A percentile compares a stretch with the other conserved stretches of the same genome.
phyloP scores from a whole-genome alignment of 768 basidiomycete species.

The Suillus spraguei region DNA sequence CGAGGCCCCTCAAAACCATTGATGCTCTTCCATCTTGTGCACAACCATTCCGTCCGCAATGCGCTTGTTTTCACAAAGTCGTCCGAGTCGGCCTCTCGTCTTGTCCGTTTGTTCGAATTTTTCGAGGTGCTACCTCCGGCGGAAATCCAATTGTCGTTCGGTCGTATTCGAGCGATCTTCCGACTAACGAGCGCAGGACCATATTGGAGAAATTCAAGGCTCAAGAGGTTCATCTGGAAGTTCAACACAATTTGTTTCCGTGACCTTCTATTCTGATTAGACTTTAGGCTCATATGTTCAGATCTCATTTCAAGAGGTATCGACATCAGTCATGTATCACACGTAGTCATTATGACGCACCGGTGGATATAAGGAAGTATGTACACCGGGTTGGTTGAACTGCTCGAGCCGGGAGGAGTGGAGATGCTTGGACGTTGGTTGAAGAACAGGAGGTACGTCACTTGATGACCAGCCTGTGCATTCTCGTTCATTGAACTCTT shows the following conservation, averaged over 20 bases:
- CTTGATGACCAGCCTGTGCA: constrained; percentile 8
- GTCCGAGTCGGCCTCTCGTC: constrained; percentile 83
- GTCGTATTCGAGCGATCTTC: constrained; percentile 89
- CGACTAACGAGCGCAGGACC: constrained; percentile 66
- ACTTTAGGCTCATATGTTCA: constrained; percentile 84
- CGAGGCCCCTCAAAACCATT: constrained; percentile 78
- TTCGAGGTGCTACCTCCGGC: constrained; percentile 59
- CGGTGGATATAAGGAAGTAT: constrained; percentile 98
- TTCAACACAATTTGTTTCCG: constrained; percentile 12
- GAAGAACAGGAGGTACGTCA: constrained; percentile 83
- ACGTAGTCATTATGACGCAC: constrained; percentile 95
- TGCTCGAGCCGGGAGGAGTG: constrained; percentile 86
- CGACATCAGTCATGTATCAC: constrained; percentile 88
- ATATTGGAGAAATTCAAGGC: constrained; percentile 83
- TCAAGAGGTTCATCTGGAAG: constrained; percentile 83
- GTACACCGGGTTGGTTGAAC: constrained; percentile 97
- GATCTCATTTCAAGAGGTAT: constrained; percentile 96
- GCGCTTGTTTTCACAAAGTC: constrained; percentile 97
- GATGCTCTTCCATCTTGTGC: constrained; percentile 84
- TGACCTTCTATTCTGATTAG: constrained; percentile 7
- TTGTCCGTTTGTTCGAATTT: constrained; percentile 79
- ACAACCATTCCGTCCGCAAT: constrained; percentile 58
- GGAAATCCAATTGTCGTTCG: constrained; percentile 45
- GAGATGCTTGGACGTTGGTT: constrained; percentile 93
- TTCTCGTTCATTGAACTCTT: constrained; percentile 4